Percentiles rank a stretch among this genome's conserved stretches.
These are phyloP conservation scores for Suillus luteus DNA, from an alignment of 768 basidiomycete genomes.

Conservation along the genomic window DNA sequence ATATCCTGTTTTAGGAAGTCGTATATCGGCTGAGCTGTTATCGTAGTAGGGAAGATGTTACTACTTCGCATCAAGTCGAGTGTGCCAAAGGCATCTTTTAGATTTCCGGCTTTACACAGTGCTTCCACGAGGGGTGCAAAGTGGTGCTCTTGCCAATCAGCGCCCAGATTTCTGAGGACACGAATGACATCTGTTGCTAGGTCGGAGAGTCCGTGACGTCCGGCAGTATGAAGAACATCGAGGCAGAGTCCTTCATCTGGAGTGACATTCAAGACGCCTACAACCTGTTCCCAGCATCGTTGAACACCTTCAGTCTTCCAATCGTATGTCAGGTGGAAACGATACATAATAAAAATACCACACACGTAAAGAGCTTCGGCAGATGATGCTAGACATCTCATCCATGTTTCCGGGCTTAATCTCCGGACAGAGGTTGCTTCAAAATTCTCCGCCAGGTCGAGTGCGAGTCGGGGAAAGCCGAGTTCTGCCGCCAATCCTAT, in stretches of 20 bases:
- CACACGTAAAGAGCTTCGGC: constrained; percentile 71
- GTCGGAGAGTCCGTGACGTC: constrained; percentile 67
- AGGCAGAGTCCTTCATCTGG: constrained; percentile 79
- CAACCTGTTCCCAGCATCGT: constrained; percentile 61
- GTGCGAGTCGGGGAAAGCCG: constrained; percentile 64
- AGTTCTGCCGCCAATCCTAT: constrained; percentile 54
- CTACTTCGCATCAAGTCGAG: constrained; percentile 61
- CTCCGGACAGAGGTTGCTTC: constrained; percentile 57
- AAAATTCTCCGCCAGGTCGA: constrained; percentile 66
- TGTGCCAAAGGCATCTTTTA: constrained; percentile 64
- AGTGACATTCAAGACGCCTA: constrained; percentile 49
- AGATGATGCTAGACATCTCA: constrained; percentile 63
- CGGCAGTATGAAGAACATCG: constrained; percentile 71
- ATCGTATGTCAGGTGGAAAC: constrained; percentile 5
- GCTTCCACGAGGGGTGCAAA: constrained; percentile 79
- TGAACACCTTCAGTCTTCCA: constrained; percentile 66
- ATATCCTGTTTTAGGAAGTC: constrained; percentile 46
- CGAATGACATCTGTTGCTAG: constrained; percentile 69
- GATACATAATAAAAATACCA: constrained; percentile 17
- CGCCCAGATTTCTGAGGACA: constrained; percentile 49
- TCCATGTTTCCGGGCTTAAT: constrained; percentile 60
- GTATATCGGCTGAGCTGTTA: constrained; percentile 58
- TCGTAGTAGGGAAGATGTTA: constrained; percentile 48
- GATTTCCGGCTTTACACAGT: constrained; percentile 54
- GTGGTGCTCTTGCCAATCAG: constrained; percentile 67